Conservation (phyloP, 306 rosid genomes). For the Quercus ilex region DNA sequence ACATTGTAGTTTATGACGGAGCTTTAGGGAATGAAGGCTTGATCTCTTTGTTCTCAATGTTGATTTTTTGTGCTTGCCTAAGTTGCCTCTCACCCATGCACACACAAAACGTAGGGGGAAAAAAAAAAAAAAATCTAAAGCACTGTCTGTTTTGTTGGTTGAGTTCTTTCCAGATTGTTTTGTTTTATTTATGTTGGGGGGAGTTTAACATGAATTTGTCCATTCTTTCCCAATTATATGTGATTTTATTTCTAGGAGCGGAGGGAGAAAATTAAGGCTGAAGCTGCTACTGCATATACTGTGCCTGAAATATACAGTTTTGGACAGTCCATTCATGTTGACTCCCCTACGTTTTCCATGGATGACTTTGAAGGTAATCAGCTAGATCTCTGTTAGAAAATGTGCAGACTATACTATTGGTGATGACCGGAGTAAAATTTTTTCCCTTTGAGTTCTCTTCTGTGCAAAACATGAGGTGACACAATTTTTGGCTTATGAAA, state of each 20-base stretch:
- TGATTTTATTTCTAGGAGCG: conserved; percentile 50
- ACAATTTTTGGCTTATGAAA: not conserved
- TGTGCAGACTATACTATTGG: conserved; percentile 6
- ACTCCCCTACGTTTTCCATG: conserved; percentile 71
- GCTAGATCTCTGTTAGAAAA: conserved; percentile 6
- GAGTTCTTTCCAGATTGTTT: not conserved
- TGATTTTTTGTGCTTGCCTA: not conserved
- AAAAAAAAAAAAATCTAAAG: not conserved
- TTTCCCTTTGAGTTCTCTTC: not conserved
- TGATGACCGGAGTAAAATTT: not conserved
- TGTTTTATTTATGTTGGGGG: not conserved
- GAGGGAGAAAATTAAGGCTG: conserved; percentile 79
- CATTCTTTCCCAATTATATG: conserved; percentile 16
- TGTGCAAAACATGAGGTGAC: not conserved
- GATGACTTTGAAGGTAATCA: conserved; percentile 90
- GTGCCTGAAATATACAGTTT: conserved; percentile 34
- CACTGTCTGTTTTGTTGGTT: not conserved
- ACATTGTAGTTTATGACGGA: not conserved
- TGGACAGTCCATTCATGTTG: conserved; percentile 31
- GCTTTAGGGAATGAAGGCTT: not conserved
- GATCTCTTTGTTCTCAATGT: not conserved
- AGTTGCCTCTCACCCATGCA: not conserved
- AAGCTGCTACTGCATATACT: conserved; percentile 55
- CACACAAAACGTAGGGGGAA: not conserved
- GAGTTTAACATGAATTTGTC: conserved; percentile 5